A percentile compares a stretch with the other conserved stretches of the same genome.
Conservation (phyloP, 345 rosid genomes). For the Linum tenue region DNA sequence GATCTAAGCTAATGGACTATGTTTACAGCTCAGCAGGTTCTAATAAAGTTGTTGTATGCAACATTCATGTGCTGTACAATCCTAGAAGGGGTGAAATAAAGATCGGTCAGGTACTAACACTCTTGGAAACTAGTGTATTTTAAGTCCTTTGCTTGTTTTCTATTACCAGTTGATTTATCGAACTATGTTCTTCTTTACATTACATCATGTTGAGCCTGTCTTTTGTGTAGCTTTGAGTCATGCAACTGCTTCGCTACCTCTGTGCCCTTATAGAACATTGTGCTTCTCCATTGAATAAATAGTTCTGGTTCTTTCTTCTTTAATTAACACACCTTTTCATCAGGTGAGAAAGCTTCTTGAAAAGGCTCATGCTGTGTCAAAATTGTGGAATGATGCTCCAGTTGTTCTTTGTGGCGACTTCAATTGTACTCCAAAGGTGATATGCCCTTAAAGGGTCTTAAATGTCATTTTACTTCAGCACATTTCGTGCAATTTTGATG, state of each 20-base stretch:
- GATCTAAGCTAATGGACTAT: constrained; percentile 4
- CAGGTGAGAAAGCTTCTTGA: constrained; percentile 78
- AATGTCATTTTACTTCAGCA: constrained; percentile 7
- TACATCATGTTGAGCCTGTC: too few relatives aligned
- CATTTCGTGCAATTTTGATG: constrained; percentile 6
- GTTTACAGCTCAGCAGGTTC: constrained; percentile 42
- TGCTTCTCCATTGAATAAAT: too few relatives aligned
- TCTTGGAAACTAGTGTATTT: constrained; percentile 5
- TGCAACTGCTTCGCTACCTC: too few relatives aligned
- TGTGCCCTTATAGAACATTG: too few relatives aligned
- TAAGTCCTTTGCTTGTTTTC: not conserved
- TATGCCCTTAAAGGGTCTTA: constrained; percentile 8
- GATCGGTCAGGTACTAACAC: constrained; percentile 75
- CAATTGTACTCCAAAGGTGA: constrained; percentile 91
- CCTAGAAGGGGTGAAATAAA: constrained; percentile 94
- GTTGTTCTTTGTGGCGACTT: constrained; percentile 93
- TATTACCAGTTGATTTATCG: too few relatives aligned
- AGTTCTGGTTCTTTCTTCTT: not conserved
- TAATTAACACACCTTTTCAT: constrained; percentile 14
- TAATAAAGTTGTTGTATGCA: constrained; percentile 61
- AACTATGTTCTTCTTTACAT: too few relatives aligned
- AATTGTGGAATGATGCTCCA: constrained; percentile 75
- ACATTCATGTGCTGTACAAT: constrained; percentile 90
- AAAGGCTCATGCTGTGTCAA: constrained; percentile 65
- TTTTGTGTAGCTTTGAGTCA: too few relatives aligned